These are phyloP conservation scores for Camellia granthamiana DNA, from an alignment of 148 eudicot genomes.

Conservation along the genomic window DNA sequence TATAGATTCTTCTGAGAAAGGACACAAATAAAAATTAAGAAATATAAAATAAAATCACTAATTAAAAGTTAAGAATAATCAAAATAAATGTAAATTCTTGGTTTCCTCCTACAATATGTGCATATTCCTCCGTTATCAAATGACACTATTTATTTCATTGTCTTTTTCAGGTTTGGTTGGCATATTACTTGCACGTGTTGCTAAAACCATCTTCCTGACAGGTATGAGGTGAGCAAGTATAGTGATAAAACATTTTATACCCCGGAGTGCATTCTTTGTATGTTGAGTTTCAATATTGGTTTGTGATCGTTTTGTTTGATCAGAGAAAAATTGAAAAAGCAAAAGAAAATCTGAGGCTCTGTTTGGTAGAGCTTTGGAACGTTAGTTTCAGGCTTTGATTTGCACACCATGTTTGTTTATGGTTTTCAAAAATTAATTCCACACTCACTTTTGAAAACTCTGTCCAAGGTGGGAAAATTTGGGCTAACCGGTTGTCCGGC, in stretches of 20 bases:
- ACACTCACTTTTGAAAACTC: too few species aligned
- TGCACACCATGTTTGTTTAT: too few species aligned
- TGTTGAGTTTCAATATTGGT: background rate
- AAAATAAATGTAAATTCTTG: background rate
- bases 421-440: too few species aligned
- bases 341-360: too few species aligned
- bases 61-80: background rate
- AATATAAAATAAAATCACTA: background rate
- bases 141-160: slow-evolving; percentile 22
- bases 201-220: slow-evolving; percentile 72
- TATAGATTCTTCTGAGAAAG: background rate
- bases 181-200: slow-evolving; percentile 75
- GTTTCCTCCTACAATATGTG: background rate
- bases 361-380: too few species aligned
- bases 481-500: too few species aligned
- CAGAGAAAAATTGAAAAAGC: background rate
- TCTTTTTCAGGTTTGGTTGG: slow-evolving; percentile 87
- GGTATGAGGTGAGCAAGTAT: slow-evolving; percentile 37
- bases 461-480: too few species aligned
- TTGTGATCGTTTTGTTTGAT: background rate
- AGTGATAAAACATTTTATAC: background rate
- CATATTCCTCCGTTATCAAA: background rate
- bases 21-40: background rate
- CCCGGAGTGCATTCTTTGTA: background rate
- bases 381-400: too few species aligned